Conservation (phyloP, 148 eudicot species). For the Camellia granthamiana region DNA sequence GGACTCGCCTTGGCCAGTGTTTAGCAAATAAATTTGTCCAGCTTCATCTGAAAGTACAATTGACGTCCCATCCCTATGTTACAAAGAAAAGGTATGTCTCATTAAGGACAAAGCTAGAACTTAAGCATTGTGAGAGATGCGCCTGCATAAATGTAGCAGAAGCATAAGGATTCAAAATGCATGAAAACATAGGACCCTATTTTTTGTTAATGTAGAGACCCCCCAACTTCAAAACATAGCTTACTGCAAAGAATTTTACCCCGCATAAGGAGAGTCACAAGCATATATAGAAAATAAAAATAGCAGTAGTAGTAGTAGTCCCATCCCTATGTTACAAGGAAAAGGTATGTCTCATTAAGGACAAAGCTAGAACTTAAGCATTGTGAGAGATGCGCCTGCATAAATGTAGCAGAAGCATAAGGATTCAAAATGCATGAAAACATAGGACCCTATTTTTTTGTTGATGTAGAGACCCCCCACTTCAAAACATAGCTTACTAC, state of each 20-base stretch:
- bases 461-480: background rate
- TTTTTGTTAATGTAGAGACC: background rate
- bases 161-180: background rate
- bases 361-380: background rate
- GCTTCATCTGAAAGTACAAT: conserved; percentile 96
- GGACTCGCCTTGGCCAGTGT: conserved; percentile 95
- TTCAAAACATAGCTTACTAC: background rate
- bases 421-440: background rate
- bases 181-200: background rate
- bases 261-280: background rate
- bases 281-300: background rate
- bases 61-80: conserved; percentile 87
- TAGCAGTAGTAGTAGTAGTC: conserved; percentile 12
- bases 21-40: conserved; percentile 86
- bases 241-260: background rate
- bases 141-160: background rate
- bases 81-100: conserved; percentile 22
- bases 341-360: conserved; percentile 14
- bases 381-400: background rate
- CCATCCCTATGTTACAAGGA: conserved; percentile 68
- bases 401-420: background rate
- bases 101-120: background rate
- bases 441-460: too few relatives aligned
- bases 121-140: background rate
- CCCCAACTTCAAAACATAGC: conserved; percentile 2